Evolutionary conservation across 345 rosid species (phyloP).

Genomic region (Barbarea vulgaris): DNA sequence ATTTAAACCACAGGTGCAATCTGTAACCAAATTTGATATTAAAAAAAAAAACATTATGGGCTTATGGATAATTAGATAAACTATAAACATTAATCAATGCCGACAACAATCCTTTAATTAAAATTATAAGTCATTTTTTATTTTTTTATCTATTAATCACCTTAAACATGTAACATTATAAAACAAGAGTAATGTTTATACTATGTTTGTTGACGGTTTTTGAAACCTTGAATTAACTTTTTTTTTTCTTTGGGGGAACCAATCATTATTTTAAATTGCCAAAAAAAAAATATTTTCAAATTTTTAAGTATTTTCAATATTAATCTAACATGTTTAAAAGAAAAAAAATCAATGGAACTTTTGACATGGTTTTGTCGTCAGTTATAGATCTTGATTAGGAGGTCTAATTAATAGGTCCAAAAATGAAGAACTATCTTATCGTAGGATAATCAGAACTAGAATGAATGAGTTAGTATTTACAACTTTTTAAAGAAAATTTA

Average conservation of each 20-base stretch:
- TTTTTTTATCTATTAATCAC: background rate
- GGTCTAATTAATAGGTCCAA: constrained; percentile 29
- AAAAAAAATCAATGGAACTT: background rate
- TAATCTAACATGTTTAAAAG: background rate
- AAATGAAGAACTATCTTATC: constrained; percentile 27
- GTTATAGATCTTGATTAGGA: constrained; percentile 32
- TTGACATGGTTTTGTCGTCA: constrained; percentile 28
- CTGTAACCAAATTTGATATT: constrained; percentile 8
- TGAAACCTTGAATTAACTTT: background rate
- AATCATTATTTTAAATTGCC: background rate
- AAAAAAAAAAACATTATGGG: constrained; percentile 13
- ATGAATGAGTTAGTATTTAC: background rate
- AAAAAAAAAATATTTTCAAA: background rate
- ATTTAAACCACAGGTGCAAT: constrained; percentile 34
- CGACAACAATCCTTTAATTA: background rate
- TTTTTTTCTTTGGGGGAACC: background rate
- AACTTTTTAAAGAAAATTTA: background rate
- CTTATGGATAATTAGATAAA: constrained; percentile 15
- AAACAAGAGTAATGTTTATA: background rate
- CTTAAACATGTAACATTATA: background rate
- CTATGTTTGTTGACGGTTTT: constrained; percentile 5
- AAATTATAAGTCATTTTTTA: background rate
- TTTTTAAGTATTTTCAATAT: too few species aligned
- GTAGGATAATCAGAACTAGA: constrained; percentile 29
- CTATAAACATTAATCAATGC: background rate